Conservation (phyloP, 2,329 filamentous ascomycete genomes). For the Trichoderma asperellum region DNA sequence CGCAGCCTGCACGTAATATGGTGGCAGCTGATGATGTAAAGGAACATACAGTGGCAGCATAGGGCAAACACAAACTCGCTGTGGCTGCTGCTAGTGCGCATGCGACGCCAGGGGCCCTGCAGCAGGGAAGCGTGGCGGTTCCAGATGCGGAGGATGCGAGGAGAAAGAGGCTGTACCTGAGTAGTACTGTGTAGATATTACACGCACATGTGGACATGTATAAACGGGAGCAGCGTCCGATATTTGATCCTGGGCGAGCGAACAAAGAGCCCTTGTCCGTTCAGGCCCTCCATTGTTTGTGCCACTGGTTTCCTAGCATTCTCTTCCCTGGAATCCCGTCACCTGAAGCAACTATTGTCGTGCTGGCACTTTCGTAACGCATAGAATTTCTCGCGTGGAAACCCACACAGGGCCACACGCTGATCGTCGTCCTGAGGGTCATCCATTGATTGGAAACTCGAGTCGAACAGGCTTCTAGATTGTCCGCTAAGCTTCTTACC, state of each 20-base stretch:
- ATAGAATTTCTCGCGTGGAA: background rate
- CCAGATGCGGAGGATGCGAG: background rate
- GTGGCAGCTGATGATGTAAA: slow-evolving; percentile 19
- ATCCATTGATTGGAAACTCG: background rate
- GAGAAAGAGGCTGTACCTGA: background rate
- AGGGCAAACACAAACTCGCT: background rate
- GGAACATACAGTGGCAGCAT: background rate
- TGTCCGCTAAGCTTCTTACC: slow-evolving; percentile 18
- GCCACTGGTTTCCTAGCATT: background rate
- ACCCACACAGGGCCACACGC: background rate
- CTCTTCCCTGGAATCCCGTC: background rate
- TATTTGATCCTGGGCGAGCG: background rate
- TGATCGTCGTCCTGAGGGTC: background rate
- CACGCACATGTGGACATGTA: background rate
- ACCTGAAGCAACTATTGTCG: background rate
- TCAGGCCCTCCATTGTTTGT: too few relatives aligned
- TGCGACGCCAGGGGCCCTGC: slow-evolving; percentile 8
- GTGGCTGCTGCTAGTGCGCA: background rate
- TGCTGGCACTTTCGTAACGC: background rate
- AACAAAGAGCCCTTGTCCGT: background rate
- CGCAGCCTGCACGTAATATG: slow-evolving; percentile 2
- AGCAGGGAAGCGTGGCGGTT: slow-evolving; percentile 4
- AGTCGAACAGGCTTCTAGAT: slow-evolving; percentile 3
- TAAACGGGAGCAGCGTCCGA: background rate
- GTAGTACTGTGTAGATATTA: too few relatives aligned